phyloP scores from a whole-genome alignment of 176 grass and related monocot species.

The Triticum monococcum region DNA sequence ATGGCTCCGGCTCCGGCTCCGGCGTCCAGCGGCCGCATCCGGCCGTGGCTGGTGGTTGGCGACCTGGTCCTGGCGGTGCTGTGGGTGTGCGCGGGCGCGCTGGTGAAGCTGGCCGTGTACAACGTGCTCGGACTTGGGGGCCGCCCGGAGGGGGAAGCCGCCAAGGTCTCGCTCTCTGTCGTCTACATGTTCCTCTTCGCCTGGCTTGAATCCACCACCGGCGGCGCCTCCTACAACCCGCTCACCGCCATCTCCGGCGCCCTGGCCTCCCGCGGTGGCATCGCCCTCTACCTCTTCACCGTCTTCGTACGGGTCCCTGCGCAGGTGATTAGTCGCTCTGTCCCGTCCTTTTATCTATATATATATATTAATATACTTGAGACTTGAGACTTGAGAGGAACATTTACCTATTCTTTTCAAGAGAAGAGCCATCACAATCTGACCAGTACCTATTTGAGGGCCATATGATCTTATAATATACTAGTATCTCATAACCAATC shows the following conservation, averaged over 20 bases:
- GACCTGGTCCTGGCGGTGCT: slow-evolving; percentile 67
- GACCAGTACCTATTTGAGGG: background rate
- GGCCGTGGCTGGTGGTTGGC: slow-evolving; percentile 45
- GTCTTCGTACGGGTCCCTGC: slow-evolving; percentile 75
- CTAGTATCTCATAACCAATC: background rate
- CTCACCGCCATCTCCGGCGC: slow-evolving; percentile 69
- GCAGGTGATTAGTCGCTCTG: slow-evolving; percentile 45
- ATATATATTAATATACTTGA: too few species aligned
- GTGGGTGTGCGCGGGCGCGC: slow-evolving; percentile 85
- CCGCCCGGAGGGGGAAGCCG: slow-evolving; percentile 56
- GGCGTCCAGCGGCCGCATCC: slow-evolving; percentile 24
- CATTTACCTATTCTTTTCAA: background rate
- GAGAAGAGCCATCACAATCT: background rate
- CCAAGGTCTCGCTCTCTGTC: slow-evolving; percentile 73
- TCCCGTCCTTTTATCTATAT: background rate
- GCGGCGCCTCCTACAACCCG: slow-evolving; percentile 85
- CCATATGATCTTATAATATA: background rate
- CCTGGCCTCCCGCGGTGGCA: slow-evolving; percentile 43
- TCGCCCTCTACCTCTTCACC: slow-evolving; percentile 55
- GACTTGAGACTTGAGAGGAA: background rate
- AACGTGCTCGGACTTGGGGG: slow-evolving; percentile 45
- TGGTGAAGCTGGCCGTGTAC: slow-evolving; percentile 82
- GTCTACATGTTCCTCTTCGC: slow-evolving; percentile 95
- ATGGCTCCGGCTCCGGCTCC: slow-evolving; percentile 40
- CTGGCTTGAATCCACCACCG: slow-evolving; percentile 56